These are phyloP conservation scores for Aegilops tauschii DNA, from an alignment of 176 grass and related monocot species.

Conservation along the genomic window DNA sequence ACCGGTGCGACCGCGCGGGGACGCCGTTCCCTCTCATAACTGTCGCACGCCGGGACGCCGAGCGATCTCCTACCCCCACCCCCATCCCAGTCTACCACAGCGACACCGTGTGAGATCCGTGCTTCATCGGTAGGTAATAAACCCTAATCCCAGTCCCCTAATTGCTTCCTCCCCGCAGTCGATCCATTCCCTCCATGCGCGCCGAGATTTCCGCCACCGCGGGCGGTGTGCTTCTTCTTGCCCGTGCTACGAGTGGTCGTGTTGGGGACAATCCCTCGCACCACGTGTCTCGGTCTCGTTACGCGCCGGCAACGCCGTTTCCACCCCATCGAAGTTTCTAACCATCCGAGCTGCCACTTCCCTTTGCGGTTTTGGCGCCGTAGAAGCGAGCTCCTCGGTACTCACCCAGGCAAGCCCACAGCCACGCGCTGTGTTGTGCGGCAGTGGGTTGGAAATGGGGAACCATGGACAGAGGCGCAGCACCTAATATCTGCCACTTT, in stretches of 20 bases:
- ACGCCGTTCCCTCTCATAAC: neutral
- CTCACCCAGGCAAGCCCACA: neutral
- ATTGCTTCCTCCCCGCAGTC: neutral
- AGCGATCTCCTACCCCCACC: neutral
- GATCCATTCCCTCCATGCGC: conserved; percentile 17
- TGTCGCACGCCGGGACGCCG: neutral
- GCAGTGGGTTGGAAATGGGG: neutral
- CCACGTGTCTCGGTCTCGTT: neutral
- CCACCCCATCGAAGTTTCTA: neutral
- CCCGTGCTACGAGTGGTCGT: neutral
- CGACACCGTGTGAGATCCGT: neutral
- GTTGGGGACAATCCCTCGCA: neutral
- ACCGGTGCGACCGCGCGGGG: neutral
- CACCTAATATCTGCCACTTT: neutral
- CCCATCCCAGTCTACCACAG: neutral
- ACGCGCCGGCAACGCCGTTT: neutral
- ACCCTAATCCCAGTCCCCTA: neutral
- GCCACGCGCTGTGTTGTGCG: neutral
- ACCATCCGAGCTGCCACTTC: neutral
- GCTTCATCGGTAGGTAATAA: conserved; percentile 35
- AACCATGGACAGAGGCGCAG: neutral
- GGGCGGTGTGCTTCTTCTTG: neutral
- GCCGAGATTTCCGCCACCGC: neutral
- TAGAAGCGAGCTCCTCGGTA: neutral
- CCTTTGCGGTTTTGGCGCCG: neutral